These are phyloP conservation scores for Pichia scutulata DNA, from an alignment of 805 yeast species.

Conservation along the genomic window DNA sequence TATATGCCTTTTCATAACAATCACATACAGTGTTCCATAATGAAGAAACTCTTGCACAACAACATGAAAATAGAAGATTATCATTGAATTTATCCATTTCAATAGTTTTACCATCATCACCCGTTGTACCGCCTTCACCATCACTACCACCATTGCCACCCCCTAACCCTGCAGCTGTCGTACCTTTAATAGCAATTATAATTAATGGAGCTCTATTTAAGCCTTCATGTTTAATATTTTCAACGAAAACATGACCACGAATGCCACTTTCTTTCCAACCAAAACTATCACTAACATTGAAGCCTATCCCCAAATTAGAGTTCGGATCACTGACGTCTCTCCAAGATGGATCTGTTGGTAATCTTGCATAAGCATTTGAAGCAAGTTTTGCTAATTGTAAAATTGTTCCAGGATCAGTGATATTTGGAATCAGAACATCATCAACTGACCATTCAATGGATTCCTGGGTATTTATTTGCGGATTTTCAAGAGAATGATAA, in stretches of 20 bases:
- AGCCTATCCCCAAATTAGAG: conserved; percentile 20
- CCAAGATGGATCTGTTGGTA: conserved; percentile 82
- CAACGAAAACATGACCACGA: conserved; percentile 83
- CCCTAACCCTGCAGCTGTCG: conserved; percentile 71
- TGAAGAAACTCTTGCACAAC: conserved; percentile 89
- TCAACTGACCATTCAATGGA: conserved; percentile 59
- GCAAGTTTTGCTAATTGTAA: conserved; percentile 76
- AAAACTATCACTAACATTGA: conserved; percentile 49
- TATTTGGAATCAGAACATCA: conserved; percentile 56
- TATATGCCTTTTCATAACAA: conserved; percentile 75
- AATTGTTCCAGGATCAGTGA: conserved; percentile 66
- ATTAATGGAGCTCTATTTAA: conserved; percentile 32
- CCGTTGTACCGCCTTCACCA: conserved; percentile 30
- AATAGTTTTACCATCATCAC: conserved; percentile 54
- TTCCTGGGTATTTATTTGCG: conserved; percentile 32
- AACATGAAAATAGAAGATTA: conserved; percentile 84
- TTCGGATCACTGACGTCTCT: conserved; percentile 38
- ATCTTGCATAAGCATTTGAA: conserved; percentile 80
- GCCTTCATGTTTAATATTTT: conserved; percentile 31
- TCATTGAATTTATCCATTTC: conserved; percentile 79
- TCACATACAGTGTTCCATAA: conserved; percentile 95
- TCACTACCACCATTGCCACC: conserved; percentile 39
- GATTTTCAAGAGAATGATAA: conserved; percentile 39
- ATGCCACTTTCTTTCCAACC: conserved; percentile 88
- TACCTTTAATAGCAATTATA: conserved; percentile 82